A percentile compares a stretch with the other conserved stretches of the same genome.
These are phyloP conservation scores for Acanthamoeba lenticulata DNA, from an alignment of 208 protist genomes.

Conservation along the genomic window DNA sequence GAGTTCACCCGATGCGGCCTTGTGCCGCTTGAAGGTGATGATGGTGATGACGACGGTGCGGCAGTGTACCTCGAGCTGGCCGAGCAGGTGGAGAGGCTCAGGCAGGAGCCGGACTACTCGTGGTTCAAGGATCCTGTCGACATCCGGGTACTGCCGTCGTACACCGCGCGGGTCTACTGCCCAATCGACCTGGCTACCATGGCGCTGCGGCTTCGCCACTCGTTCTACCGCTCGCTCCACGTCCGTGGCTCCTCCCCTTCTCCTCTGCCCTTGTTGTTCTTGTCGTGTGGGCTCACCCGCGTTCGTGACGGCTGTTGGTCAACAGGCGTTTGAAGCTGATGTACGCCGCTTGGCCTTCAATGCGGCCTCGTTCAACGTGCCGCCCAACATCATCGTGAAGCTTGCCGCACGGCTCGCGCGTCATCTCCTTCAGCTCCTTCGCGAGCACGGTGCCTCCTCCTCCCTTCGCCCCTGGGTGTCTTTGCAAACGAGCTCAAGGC, in stretches of 20 bases:
- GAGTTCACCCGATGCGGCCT: background rate
- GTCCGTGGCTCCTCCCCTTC: background rate
- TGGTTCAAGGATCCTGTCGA: slow-evolving; percentile 3
- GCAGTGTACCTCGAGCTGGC: slow-evolving; percentile 10
- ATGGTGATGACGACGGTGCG: background rate
- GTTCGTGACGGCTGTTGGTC: background rate
- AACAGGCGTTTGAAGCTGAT: slow-evolving; percentile 22
- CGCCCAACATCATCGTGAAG: background rate
- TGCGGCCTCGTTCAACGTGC: background rate
- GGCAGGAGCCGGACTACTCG: background rate
- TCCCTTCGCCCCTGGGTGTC: too few relatives aligned
- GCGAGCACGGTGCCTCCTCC: background rate
- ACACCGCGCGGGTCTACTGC: slow-evolving; percentile 6
- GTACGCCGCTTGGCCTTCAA: background rate
- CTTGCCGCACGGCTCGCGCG: background rate
- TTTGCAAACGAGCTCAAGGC: too few relatives aligned
- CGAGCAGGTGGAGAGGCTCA: background rate
- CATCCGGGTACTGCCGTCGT: background rate
- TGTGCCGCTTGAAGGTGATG: background rate
- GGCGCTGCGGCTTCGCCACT: background rate
- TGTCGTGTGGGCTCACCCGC: background rate
- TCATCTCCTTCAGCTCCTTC: background rate
- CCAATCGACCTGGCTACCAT: slow-evolving; percentile 57
- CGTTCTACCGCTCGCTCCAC: slow-evolving; percentile 32
- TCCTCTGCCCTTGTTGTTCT: background rate